These are phyloP conservation scores for Diaporthe velutina DNA, from an alignment of 2,329 filamentous ascomycete species.

Conservation along the genomic window DNA sequence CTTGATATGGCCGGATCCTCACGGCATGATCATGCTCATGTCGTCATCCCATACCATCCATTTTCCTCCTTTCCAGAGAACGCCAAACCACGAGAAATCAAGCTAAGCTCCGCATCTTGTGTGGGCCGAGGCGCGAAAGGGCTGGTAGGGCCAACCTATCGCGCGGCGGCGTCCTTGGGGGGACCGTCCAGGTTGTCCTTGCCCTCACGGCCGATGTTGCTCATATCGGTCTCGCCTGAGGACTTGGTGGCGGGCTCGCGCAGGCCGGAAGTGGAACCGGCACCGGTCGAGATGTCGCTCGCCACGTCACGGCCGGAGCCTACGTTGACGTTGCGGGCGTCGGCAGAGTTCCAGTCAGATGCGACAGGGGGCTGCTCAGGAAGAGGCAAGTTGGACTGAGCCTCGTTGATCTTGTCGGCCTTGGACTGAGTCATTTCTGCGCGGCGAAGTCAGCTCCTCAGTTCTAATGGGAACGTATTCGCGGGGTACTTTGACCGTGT, in stretches of 20 bases:
- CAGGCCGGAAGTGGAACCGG: constrained; percentile 64
- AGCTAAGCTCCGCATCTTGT: constrained; percentile 9
- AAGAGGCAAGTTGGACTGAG: constrained; percentile 80
- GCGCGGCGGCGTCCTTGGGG: constrained; percentile 71
- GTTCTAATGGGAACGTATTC: not conserved
- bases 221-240: constrained; percentile 64
- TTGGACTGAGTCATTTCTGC: constrained; percentile 63
- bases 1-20: not conserved
- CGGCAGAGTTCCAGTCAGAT: constrained; percentile 84
- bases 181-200: constrained; percentile 68
- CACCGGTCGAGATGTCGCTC: constrained; percentile 65
- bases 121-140: not conserved
- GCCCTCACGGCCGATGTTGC: constrained; percentile 73
- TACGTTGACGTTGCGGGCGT: constrained; percentile 77
- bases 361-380: constrained; percentile 81
- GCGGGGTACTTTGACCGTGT: too few species aligned
- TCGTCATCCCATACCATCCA: constrained; percentile 6
- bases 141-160: constrained; percentile 48
- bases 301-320: constrained; percentile 70
- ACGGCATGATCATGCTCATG: constrained; percentile 5
- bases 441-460: not conserved
- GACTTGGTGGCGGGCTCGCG: constrained; percentile 71
- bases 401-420: constrained; percentile 74
- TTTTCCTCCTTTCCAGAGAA: constrained; percentile 22
- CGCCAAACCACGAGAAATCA: constrained; percentile 23